Evolutionary conservation across 2,329 filamentous ascomycete genomes (phyloP).

Genomic region (Epichloe aotearoae): DNA sequence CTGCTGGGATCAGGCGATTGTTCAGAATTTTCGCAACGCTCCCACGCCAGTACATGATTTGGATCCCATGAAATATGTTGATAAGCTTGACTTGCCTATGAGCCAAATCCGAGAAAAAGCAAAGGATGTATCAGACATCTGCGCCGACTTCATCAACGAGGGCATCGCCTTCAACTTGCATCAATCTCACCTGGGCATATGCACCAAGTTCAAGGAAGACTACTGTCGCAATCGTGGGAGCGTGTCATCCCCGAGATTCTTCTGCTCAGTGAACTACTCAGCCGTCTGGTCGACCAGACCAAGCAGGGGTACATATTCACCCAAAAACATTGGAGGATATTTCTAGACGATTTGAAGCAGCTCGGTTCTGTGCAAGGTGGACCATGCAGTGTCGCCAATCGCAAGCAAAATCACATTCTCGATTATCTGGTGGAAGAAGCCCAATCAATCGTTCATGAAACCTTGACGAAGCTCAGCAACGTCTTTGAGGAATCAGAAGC

Average conservation of each 20-base stretch:
- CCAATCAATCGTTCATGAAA: not conserved
- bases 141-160: constrained; percentile 33
- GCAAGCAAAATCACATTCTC: not conserved
- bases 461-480: not conserved
- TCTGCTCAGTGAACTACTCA: constrained; percentile 36
- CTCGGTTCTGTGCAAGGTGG: constrained; percentile 3
- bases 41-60: constrained; percentile 12
- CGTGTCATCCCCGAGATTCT: constrained; percentile 33
- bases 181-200: constrained; percentile 45
- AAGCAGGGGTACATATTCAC: constrained; percentile 42
- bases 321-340: constrained; percentile 23
- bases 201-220: constrained; percentile 50
- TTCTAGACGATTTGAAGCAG: constrained; percentile 15
- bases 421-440: not conserved
- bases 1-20: constrained; percentile 57
- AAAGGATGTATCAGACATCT: constrained; percentile 7
- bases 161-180: constrained; percentile 46
- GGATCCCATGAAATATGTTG: constrained; percentile 29
- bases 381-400: no score
- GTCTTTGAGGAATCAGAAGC: not conserved
- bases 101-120: not conserved
- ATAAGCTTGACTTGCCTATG: not conserved
- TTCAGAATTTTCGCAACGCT: constrained; percentile 52
- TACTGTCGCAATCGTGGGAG: constrained; percentile 45
- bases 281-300: constrained; percentile 41